Evolutionary conservation across 495 filamentous ascomycete species (phyloP).

Genomic region (Lindgomyces ingoldianus): DNA sequence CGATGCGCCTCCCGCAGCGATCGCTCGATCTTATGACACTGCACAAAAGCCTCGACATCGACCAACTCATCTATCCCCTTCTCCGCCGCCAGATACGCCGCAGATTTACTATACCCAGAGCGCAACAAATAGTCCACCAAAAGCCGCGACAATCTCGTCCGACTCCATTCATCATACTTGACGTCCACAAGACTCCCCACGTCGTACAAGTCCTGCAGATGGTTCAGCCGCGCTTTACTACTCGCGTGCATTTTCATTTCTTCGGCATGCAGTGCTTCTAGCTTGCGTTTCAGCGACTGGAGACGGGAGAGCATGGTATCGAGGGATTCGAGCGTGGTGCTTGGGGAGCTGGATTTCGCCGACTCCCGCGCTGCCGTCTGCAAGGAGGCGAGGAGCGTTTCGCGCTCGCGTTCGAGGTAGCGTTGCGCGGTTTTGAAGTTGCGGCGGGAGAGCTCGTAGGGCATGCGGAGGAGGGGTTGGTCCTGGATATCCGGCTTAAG

Average conservation of each 20-base stretch:
- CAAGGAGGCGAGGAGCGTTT: conserved; percentile 67
- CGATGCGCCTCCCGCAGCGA: conserved; percentile 71
- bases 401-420: conserved; percentile 75
- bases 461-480: conserved; percentile 89
- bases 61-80: conserved; percentile 76
- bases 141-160: conserved; percentile 75
- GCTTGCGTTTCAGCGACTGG: conserved; percentile 83
- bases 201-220: conserved; percentile 74
- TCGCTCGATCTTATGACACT: conserved; percentile 73
- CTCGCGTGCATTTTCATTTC: conserved; percentile 72
- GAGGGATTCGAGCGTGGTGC: conserved; percentile 56
- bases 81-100: conserved; percentile 68
- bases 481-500: conserved; percentile 57
- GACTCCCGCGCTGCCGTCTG: conserved; percentile 59
- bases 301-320: conserved; percentile 82
- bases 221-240: conserved; percentile 71
- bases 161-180: conserved; percentile 89
- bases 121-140: conserved; percentile 88
- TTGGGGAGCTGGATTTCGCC: conserved; percentile 57
- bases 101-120: conserved; percentile 78
- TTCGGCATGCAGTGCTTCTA: conserved; percentile 73
- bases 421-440: conserved; percentile 90
- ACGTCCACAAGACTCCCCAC: conserved; percentile 86
- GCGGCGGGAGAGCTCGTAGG: conserved; percentile 84
- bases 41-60: conserved; percentile 84